Base-by-base conservation (phyloP, 169 alveolate genomes). In the Eimeria falciformis region DNA sequence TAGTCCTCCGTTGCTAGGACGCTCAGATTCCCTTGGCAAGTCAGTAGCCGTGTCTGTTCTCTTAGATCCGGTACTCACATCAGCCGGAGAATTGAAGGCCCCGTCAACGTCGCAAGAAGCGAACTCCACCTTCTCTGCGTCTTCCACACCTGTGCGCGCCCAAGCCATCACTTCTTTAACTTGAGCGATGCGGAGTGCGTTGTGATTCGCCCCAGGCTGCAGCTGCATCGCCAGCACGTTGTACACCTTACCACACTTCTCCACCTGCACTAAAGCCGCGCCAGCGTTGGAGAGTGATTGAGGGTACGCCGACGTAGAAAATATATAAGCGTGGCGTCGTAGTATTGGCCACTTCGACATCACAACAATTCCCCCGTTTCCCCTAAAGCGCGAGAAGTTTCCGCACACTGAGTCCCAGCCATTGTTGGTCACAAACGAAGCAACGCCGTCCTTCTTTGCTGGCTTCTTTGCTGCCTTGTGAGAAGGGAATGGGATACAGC, bases 171-270 rank as follows among this genome's bases (percentile, higher is more conserved):
- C 84, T 68, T 96, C 97, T 23, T 69, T 69, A 29, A 93, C 46
- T 55, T 96, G 98, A 37, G 85, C 85, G 68, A 79, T 71, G 65
- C 98, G 94, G 17, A 93, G 79, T 17, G 87, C 81, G 71, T 95
- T 94, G 46, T 93, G 83, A 2, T 37, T 56, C 17, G 85, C 88
- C 17, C 95, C 95, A 14, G 98, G 93, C 85, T 96, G 98, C 88
- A 96, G 77, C 82, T 96, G 98, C 45, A 97, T 96, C 23, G 97
- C 97, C 43, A 96, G 93, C 25, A 96, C 93, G 87, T 96, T 95
- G 66, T 93, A 71, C 18, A 69, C 73, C 85, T 94, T 93, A 50
- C 95, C 96, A 33, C 85, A 77, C 55, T 94, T 93, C 37, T 40
- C 69, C 9, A 93, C 58, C 46, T 95, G 95, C n/a, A 96, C 95